Base-by-base conservation (phyloP, 2,329 filamentous ascomycete species). In the Chaetomium olivaceum region DNA sequence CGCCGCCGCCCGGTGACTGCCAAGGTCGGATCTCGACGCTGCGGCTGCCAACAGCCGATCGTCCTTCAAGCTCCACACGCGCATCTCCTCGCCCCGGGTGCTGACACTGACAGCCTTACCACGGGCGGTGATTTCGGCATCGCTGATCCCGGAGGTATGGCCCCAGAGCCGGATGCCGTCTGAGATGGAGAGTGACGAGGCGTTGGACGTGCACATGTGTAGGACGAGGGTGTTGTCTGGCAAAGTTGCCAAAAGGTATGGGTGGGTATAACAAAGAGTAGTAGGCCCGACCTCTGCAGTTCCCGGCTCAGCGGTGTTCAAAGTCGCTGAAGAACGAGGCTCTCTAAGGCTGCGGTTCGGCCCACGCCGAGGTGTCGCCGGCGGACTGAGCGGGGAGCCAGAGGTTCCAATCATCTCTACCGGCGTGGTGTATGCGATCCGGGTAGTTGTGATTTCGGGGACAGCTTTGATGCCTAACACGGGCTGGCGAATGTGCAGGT, bases 71-170 rank as follows among this genome's bases (percentile, higher is more conserved):
- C 73, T 97, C 92, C 93, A 97, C 6, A 97, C 87, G 7, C 93
- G 87, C 67, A 92, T 87, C 75, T 92, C 90, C 64, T 90, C 88
- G 31, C 92, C 93, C n/a, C 87, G 83, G 23, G 84, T 84, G 77
- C 91, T 95, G 59, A 97, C 89, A n/a, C 92, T 96, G 4, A 97
- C 91, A 0, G 93, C 93, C 76, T 93, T 96, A 21, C 93, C 93
- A 46, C 91, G 87, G 54, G 90, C 87, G 21, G 91, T 93, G 62
- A 97, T 91, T 73, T 96, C 89, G 8, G 91, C 92, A 36, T 91
- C 89, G 58, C 91, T 92, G 39, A 97, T 92, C 3, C 91, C 91
- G 1, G 93, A 96, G 0, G 93, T 97, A 74, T 97, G 93, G 8
- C 93, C 93, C 91, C 92, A 97, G 6, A 97, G 85, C 31, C 92